Evolutionary conservation across 1,139 yeast species (phyloP), one percentile per base, ranked within the genome.

Genomic region (Hyphopichia burtonii): DNA sequence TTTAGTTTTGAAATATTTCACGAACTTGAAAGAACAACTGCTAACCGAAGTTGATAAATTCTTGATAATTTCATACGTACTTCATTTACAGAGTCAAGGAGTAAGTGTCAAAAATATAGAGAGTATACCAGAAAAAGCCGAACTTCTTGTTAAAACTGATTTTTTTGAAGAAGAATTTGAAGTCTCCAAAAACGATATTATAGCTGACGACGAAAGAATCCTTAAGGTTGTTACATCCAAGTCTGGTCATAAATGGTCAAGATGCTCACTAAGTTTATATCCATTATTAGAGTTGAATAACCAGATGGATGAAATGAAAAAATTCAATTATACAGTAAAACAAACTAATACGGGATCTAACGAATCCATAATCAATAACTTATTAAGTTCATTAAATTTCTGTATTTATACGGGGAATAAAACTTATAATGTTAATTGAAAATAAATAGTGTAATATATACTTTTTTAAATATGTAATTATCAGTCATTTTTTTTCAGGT

Each of bases 231-330:
- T 56, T 1, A 50, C 43, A 14, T 71, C 77, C 0, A 52, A 58
- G 2, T 54, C 68, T 1, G 52, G 57, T 8, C 77, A 72, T 45
- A 53, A 54, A 19, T 73, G 77, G 77, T 52, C 66, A 0, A 56
- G 63, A 35, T 73, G 78, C 44, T 56, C 58, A 17, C 49, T 70
- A 40, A 68, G 75, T 0, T 51, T 59, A 27, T 44, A 71, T 9
- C 78, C 78, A 2, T 50, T 73, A 23, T 45, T 72, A 37, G 71
- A 66, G 34, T 49, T 67, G 46, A 58, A 57, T 17, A 66, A 67
- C 31, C 55, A 61, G 28, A 54, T 59, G 7, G 76, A 72, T 44
- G 75, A 71, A 47, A 51, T 66, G 31, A 54, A 54, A 14, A 51
- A 47, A 20, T 69, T 58, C 46, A 62, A 65, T 41, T 72, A 71